Conservation (phyloP, 2,329 filamentous ascomycete genomes). For the Ascochyta rabiei region DNA sequence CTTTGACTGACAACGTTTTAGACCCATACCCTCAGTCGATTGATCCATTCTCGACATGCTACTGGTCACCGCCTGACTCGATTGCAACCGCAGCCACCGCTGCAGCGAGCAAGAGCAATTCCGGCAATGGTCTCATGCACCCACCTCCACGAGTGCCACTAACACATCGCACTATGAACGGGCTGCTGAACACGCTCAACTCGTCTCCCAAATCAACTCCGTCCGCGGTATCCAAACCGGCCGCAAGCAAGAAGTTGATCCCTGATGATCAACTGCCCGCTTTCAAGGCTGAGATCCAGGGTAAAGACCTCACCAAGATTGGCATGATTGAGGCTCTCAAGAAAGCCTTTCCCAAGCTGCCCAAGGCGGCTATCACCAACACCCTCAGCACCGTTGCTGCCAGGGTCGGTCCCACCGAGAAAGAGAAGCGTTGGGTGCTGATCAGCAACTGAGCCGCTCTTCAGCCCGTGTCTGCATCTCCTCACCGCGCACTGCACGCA, state of each 20-base stretch:
- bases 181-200: conserved; percentile 42
- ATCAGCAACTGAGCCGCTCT: conserved; percentile 25
- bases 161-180: conserved; percentile 46
- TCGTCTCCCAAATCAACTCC: conserved; percentile 20
- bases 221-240: conserved; percentile 35
- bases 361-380: conserved; percentile 72
- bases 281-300: conserved; percentile 73
- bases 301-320: conserved; percentile 73
- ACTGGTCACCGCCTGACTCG: conserved; percentile 66
- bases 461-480: not conserved
- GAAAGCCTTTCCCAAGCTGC: conserved; percentile 73
- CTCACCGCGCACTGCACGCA: not conserved
- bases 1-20: conserved; percentile 23
- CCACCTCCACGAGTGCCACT: conserved; percentile 52
- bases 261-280: conserved; percentile 65
- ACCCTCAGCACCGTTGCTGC: conserved; percentile 71
- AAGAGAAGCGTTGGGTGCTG: conserved; percentile 67
- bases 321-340: conserved; percentile 78
- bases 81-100: conserved; percentile 12
- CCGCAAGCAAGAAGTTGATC: conserved; percentile 56
- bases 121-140: conserved; percentile 42
- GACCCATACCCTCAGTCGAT: conserved; percentile 65
- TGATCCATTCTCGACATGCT: conserved; percentile 81
- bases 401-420: conserved; percentile 65
- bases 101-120: conserved; percentile 22